Percentiles rank a stretch among this genome's conserved stretches.
Evolutionary conservation across 177 flowering plant genomes (phyloP).

Genomic region (Vitis hybrid): DNA sequence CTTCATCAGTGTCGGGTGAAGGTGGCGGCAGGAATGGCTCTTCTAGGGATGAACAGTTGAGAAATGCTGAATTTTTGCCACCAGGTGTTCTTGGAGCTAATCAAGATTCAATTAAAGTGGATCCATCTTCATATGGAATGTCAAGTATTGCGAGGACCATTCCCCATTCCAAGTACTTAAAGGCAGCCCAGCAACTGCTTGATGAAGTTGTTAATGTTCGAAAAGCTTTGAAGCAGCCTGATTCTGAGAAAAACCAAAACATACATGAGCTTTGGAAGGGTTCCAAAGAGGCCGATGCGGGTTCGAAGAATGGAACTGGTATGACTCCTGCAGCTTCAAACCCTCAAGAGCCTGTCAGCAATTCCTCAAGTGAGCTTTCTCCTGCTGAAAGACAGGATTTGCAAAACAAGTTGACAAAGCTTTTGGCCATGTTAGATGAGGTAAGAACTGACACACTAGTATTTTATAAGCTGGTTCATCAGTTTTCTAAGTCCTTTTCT

Average conservation of each 20-base stretch:
- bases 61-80: slow-evolving; percentile 32
- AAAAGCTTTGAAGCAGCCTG: slow-evolving; percentile 69
- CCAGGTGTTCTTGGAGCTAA: slow-evolving; percentile 33
- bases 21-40: slow-evolving; percentile 37
- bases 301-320: slow-evolving; percentile 28
- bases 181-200: slow-evolving; percentile 84
- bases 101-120: slow-evolving; percentile 41
- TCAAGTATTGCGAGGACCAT: slow-evolving; percentile 51
- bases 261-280: slow-evolving; percentile 22
- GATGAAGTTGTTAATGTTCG: slow-evolving; percentile 91
- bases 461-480: neutral
- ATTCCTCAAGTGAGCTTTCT: slow-evolving; percentile 52
- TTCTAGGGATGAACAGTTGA: slow-evolving; percentile 41
- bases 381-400: slow-evolving; percentile 78
- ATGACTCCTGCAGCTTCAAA: slow-evolving; percentile 31
- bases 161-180: slow-evolving; percentile 78
- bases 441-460: slow-evolving; percentile 28
- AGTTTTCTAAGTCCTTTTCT: neutral
- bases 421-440: slow-evolving; percentile 87
- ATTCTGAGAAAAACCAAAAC: slow-evolving; percentile 32
- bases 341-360: slow-evolving; percentile 42
- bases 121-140: slow-evolving; percentile 46
- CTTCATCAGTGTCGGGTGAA: slow-evolving; percentile 40
- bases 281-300: slow-evolving; percentile 47
- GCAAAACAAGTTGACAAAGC: slow-evolving; percentile 79